These are phyloP conservation scores for Leccinum aurantiacum DNA, from an alignment of 768 basidiomycete species.

Conservation along the genomic window DNA sequence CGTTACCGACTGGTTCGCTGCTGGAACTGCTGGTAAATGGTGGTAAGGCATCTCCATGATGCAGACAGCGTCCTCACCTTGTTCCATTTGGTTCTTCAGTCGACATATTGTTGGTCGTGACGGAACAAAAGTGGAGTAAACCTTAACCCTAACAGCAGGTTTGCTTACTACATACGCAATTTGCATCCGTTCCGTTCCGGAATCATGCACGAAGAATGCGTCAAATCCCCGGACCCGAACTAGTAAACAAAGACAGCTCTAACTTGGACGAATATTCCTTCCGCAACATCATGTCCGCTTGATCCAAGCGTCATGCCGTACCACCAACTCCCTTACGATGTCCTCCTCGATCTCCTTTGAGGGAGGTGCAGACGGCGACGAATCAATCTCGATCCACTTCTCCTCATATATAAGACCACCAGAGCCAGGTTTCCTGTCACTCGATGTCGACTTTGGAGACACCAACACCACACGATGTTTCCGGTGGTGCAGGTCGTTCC, in stretches of 20 bases:
- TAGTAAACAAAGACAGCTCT: background rate
- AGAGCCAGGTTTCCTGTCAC: constrained; percentile 6
- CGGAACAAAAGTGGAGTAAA: constrained; percentile 8
- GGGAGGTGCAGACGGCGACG: constrained; percentile 33
- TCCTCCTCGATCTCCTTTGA: constrained; percentile 89
- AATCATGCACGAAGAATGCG: no score
- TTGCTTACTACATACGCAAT: background rate
- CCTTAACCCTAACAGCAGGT: constrained; percentile 14
- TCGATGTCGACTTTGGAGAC: constrained; percentile 41
- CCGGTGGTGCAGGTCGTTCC: constrained; percentile 88
- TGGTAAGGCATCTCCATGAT: constrained; percentile 8
- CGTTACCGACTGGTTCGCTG: constrained; percentile 10
- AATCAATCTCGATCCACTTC: constrained; percentile 64
- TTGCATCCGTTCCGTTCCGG: background rate
- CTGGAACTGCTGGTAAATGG: background rate
- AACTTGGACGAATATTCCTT: background rate
- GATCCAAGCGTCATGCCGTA: constrained; percentile 75
- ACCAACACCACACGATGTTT: constrained; percentile 95
- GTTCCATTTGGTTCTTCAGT: constrained; percentile 6
- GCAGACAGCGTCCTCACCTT: constrained; percentile 16
- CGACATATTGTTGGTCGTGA: constrained; percentile 13
- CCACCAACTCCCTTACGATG: constrained; percentile 75
- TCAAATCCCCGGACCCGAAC: background rate
- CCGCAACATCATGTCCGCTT: constrained; percentile 1
- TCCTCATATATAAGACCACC: constrained; percentile 45